Conservation (phyloP, 192 early-diverging fungal species). For the Rhizophagus sp. region DNA sequence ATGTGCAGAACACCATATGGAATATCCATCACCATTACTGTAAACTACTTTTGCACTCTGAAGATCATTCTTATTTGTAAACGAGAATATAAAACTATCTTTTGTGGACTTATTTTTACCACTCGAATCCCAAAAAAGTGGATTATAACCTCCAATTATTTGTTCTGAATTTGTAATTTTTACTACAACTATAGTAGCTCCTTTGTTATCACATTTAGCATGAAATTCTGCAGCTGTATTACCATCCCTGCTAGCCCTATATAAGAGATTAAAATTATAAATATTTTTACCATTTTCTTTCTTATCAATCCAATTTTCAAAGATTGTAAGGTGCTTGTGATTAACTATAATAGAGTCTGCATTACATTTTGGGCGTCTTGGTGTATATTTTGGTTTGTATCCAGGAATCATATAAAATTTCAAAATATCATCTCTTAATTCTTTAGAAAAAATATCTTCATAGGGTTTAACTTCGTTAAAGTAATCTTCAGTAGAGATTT, state of each 20-base stretch:
- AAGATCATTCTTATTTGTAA: not conserved
- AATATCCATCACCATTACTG: too few species aligned
- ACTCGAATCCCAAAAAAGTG: too few species aligned
- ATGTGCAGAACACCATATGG: too few species aligned
- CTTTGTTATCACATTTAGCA: too few species aligned
- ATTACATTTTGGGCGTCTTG: too few species aligned
- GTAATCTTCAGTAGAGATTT: conserved; percentile 8
- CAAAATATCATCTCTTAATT: not conserved
- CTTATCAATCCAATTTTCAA: conserved; percentile 20
- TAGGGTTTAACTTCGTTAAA: conserved; percentile 5
- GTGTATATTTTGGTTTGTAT: not conserved
- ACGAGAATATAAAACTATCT: not conserved
- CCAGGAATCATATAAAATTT: not conserved
- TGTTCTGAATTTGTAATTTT: not conserved
- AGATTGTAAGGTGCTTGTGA: not conserved
- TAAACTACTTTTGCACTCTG: too few species aligned
- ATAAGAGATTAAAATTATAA: too few species aligned
- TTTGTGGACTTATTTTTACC: too few species aligned
- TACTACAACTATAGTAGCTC: too few species aligned
- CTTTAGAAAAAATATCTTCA: not conserved
- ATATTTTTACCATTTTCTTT: not conserved
- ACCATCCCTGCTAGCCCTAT: too few species aligned
- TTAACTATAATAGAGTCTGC: conserved; percentile 6
- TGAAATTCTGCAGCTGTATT: too few species aligned
- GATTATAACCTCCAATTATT: not conserved